Percentiles rank a stretch among this genome's conserved stretches.
phyloP scores from a whole-genome alignment of 331 rosid genomes.

The Pyrus hybrid region DNA sequence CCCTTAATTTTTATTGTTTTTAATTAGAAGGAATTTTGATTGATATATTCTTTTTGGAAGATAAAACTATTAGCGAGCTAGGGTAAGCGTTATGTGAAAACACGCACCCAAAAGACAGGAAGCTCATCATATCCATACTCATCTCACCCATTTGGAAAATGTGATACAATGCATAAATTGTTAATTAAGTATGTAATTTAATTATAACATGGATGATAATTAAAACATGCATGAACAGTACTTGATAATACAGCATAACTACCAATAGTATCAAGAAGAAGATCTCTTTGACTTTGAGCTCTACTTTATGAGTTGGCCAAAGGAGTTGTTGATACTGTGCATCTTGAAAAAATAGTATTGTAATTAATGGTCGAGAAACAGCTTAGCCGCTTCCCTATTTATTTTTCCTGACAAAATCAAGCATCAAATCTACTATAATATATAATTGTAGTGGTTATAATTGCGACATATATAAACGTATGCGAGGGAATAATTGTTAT shows the following conservation, averaged over 20 bases:
- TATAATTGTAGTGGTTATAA: constrained; percentile 8
- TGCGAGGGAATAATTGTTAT: not conserved
- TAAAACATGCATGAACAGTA: not conserved
- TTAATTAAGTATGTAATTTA: too few species aligned
- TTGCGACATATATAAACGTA: not conserved
- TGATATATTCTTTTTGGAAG: not conserved
- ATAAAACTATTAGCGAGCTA: not conserved
- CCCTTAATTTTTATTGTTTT: too few species aligned
- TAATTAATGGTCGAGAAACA: constrained; percentile 6
- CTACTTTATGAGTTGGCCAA: constrained; percentile 21
- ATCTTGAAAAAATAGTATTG: not conserved
- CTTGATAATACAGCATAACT: not conserved
- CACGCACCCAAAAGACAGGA: not conserved
- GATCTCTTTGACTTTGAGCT: not conserved
- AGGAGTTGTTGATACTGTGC: not conserved
- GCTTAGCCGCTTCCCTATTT: constrained; percentile 14
- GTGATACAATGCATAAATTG: not conserved
- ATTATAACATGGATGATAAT: too few species aligned
- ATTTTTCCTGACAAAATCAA: constrained; percentile 8
- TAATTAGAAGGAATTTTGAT: not conserved
- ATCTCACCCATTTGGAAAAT: not conserved
- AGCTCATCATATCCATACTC: not conserved
- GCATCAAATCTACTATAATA: not conserved
- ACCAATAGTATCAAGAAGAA: constrained; percentile 25
- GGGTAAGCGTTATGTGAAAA: not conserved